Base-by-base conservation (phyloP, 2,329 filamentous ascomycete species). In the Cercospora beticola region DNA sequence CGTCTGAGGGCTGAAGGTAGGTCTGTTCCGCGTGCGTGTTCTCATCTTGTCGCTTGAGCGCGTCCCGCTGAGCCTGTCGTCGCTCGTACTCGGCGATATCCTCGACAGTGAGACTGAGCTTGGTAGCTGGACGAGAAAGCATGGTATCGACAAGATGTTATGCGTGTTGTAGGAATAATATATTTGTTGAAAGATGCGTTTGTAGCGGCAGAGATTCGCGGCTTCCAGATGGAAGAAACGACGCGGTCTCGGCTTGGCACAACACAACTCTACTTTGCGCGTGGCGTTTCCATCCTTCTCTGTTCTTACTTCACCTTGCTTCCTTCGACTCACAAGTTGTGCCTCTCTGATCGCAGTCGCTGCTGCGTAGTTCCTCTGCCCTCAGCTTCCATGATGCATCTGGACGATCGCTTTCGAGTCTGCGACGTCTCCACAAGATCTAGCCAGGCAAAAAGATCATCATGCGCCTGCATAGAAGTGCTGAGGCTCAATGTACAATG, bases 61-160 rank as follows among this genome's bases (percentile, higher is more conserved):
- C 72, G 46, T 77, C 76, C 18, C 75, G 72, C 4, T 74, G 72
- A 40, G 66, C 65, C 64, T 78, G 75, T 30, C 77, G 76, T 57
- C 75, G 72, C 64, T 79, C 76, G 62, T 78, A 79, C 10, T 72
- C 73, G 10, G 71, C 67, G 23, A 80, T 72, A 62, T 80, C 78
- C 18, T 79, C 78, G n/a, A 73, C 68, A 14, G 76, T 77, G 23
- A 79, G 74, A 7, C 72, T 73, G 56, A 80, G 76, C 56, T 78
- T 78, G 8, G 78, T 79, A 5, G 78, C 69, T 46, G 77, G 76
- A 16, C 78, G 76, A 30, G 78, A 78, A 2, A 80, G 72, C 78
- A 80, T 80, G 23, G 8, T 43, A 33, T 62, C 30, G 31, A 16
- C 21, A 1, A 54, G 1, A 33, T 31, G 21, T 7, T 54, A 30